A percentile compares a stretch with the other conserved stretches of the same genome.
Evolutionary conservation across 192 early-diverging fungal genomes (phyloP).

Genomic region (Backusella tarrabulga): DNA sequence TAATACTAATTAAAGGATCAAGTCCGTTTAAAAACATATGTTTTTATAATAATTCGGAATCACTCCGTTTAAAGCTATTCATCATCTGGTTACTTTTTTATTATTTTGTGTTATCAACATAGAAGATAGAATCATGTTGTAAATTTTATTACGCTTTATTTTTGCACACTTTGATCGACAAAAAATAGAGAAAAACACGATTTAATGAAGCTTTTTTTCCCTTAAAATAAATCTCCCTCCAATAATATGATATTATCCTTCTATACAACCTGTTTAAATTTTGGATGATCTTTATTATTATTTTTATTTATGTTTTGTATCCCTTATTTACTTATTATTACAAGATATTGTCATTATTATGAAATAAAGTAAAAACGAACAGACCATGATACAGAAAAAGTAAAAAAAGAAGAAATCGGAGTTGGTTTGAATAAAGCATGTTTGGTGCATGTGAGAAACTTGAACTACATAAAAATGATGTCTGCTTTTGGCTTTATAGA

Average conservation of each 20-base stretch:
- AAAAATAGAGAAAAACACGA: not conserved
- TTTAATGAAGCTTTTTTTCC: not conserved
- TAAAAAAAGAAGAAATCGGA: not conserved
- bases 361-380: not conserved
- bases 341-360: not conserved
- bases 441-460: not conserved
- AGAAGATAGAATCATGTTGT: not conserved
- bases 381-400: not conserved
- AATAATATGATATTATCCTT: not conserved
- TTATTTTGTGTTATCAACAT: not conserved
- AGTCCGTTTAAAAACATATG: not conserved
- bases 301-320: not conserved
- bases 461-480: not conserved
- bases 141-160: not conserved
- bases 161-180: not conserved
- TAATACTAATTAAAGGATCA: not conserved
- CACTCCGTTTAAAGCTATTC: not conserved
- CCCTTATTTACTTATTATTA: not conserved
- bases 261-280: not conserved
- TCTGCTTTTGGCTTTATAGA: not conserved
- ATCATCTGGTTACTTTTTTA: constrained; percentile 4
- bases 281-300: not conserved
- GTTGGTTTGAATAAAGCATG: not conserved
- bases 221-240: not conserved
- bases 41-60: constrained; percentile 2